A percentile compares a stretch with the other conserved stretches of the same genome.
phyloP scores from a whole-genome alignment of 2,329 filamentous ascomycete species.

The Hyphodiscus sp. region DNA sequence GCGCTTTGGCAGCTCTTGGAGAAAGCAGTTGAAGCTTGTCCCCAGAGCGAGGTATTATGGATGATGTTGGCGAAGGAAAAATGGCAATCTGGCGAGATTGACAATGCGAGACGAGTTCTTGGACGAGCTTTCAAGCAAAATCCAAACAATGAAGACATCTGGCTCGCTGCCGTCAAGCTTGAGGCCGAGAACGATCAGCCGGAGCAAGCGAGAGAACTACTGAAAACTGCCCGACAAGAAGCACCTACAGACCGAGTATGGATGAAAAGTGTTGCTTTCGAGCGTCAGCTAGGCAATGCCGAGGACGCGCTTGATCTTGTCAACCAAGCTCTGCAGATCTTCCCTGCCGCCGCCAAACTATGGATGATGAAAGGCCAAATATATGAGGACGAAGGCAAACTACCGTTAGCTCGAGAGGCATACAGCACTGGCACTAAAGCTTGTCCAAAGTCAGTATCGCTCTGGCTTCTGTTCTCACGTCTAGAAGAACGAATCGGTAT shows the following conservation, averaged over 20 bases:
- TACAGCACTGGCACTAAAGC: slow-evolving; percentile 84
- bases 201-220: slow-evolving; percentile 73
- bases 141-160: slow-evolving; percentile 95
- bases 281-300: slow-evolving; percentile 72
- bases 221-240: slow-evolving; percentile 76
- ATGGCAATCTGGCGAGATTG: slow-evolving; percentile 80
- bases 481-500: slow-evolving; percentile 81
- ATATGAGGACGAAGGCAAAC: slow-evolving; percentile 76
- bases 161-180: slow-evolving; percentile 91
- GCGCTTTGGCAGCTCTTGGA: slow-evolving; percentile 80
- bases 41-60: slow-evolving; percentile 87
- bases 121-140: slow-evolving; percentile 91
- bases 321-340: slow-evolving; percentile 78
- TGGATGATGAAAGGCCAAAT: slow-evolving; percentile 99
- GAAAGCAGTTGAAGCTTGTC: slow-evolving; percentile 89
- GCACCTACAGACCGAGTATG: slow-evolving; percentile 94
- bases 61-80: slow-evolving; percentile 94
- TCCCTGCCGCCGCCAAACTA: slow-evolving; percentile 78
- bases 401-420: slow-evolving; percentile 80
- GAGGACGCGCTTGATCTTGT: slow-evolving; percentile 82
- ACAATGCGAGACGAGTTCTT: slow-evolving; percentile 79
- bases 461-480: slow-evolving; percentile 85
- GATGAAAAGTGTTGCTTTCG: slow-evolving; percentile 93
- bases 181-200: slow-evolving; percentile 84
- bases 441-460: slow-evolving; percentile 72